Conservation (phyloP, 2,329 filamentous ascomycete species). For the Sclerotinia borealis region DNA sequence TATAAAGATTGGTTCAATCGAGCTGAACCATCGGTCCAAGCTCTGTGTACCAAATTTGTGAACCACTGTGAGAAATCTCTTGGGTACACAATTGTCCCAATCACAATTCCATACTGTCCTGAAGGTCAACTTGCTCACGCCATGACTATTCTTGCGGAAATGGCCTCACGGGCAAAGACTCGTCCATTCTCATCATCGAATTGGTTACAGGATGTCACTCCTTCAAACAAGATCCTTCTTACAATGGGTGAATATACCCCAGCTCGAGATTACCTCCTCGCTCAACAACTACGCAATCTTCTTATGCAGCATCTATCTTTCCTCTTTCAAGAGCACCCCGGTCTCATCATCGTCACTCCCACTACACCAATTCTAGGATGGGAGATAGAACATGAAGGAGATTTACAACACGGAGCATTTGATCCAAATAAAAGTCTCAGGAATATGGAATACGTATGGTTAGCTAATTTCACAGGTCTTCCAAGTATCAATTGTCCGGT, state of each 20-base stretch:
- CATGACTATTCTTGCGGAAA: conserved; percentile 70
- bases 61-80: conserved; percentile 48
- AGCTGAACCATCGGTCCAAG: conserved; percentile 57
- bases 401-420: conserved; percentile 63
- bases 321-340: conserved; percentile 64
- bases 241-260: conserved; percentile 58
- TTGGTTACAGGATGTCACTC: conserved; percentile 52
- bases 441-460: conserved; percentile 80
- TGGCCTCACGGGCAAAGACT: conserved; percentile 39
- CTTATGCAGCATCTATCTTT: conserved; percentile 73
- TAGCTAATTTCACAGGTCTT: conserved; percentile 76
- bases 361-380: conserved; percentile 72
- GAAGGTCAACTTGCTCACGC: conserved; percentile 74
- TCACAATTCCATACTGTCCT: conserved; percentile 58
- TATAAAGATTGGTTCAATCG: conserved; percentile 63
- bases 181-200: conserved; percentile 20
- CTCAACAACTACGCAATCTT: conserved; percentile 65
- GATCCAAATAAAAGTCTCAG: conserved; percentile 68
- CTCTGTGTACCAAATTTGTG: conserved; percentile 56
- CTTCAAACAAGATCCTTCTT: conserved; percentile 65
- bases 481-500: conserved; percentile 71
- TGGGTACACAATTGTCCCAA: conserved; percentile 49
- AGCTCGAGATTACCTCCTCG: conserved; percentile 64
- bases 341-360: conserved; percentile 72
- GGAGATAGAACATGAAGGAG: conserved; percentile 47